Evolutionary conservation across 2,329 filamentous ascomycete genomes (phyloP), one percentile per base, ranked within the genome.

Genomic region (Exophiala phaeomuriformis): DNA sequence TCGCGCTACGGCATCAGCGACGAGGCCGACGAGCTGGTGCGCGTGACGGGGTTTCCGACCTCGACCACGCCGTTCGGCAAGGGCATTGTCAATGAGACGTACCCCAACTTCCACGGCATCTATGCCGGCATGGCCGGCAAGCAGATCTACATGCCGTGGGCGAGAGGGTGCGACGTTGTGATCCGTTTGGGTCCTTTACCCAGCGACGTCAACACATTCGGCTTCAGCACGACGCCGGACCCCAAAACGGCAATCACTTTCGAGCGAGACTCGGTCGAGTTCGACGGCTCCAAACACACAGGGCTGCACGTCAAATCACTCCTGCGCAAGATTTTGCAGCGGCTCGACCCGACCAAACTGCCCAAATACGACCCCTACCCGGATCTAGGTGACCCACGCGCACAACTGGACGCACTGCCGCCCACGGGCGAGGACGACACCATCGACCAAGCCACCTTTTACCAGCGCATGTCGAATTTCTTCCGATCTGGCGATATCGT

Each of bases 231-330:
- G 9, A 58, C 70, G 30, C 74, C 59, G 1, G 52, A 62, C 32
- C 51, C 55, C 30, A 58, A 56, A 31, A 49, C 49, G 58, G 86
- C 85, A 1, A 88, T 95, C 64, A 85, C 91, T 62, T 84, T 95
- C 64, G 86, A 93, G 71, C 86, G 82, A 66, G 83, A 80, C 55
- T 79, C 82, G 61, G 83, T 86, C 63, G 80, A 81, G 49, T 86
- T 95, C 42, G 78, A 85, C 49, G 89, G 88, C 69, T 87, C 43
- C 32, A 82, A 86, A 61, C 94, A 91, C 66, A 85, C 86, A 0
- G 82, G 83, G 44, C 78, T 93, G 5, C 78, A 82, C 55, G 90
- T 93, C 84, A 83, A 83, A 55, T 84, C 85, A 47, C 86, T 95
- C 12, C 76, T 96, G 33, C 77, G 77, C 56, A 88, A 88, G 66